Conservation (phyloP, 1,284 basidiomycete species). For the Meira miltonrushii region DNA sequence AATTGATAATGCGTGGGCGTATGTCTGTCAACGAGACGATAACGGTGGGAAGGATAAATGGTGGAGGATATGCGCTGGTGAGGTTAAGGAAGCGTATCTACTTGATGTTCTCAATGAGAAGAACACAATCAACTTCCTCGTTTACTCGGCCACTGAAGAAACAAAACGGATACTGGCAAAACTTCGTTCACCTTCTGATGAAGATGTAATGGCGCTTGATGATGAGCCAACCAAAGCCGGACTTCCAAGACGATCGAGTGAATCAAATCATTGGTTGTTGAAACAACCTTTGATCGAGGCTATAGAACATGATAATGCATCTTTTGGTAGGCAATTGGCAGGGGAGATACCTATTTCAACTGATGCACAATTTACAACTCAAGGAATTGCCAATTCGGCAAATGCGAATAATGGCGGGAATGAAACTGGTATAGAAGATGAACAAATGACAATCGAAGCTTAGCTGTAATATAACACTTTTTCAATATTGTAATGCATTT, state of each 20-base stretch:
- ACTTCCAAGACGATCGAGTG: too few relatives aligned
- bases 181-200: not conserved
- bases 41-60: not conserved
- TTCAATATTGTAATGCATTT: too few relatives aligned
- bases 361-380: too few relatives aligned
- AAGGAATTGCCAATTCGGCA: too few relatives aligned
- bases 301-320: not conserved
- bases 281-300: not conserved
- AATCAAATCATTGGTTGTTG: too few relatives aligned
- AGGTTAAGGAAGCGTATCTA: not conserved
- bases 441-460: too few relatives aligned
- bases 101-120: not conserved
- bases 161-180: not conserved
- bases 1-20: not conserved
- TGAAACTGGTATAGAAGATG: too few relatives aligned
- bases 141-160: not conserved
- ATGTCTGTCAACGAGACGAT: not conserved
- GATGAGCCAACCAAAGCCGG: too few relatives aligned
- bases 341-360: not conserved
- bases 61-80: slow-evolving; percentile 1
- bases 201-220: too few relatives aligned
- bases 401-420: too few relatives aligned
- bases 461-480: too few relatives aligned
- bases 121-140: not conserved
- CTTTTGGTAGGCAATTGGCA: slow-evolving; percentile 2